Base-by-base conservation (phyloP, 257 asterid species). In the Anisodus tanguticus region DNA sequence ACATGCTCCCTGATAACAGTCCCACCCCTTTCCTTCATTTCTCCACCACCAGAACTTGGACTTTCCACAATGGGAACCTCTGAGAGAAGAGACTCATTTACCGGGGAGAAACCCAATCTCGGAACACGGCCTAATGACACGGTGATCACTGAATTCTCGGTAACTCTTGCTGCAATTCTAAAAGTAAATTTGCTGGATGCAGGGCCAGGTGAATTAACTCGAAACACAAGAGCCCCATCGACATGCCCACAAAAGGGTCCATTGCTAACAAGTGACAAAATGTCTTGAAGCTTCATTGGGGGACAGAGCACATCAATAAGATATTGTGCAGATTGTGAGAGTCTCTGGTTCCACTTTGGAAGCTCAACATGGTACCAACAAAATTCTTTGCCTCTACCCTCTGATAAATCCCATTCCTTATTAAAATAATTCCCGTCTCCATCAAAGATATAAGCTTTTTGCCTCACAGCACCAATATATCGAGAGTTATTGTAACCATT, bases 321-420 rank as follows among this genome's bases (percentile, higher is more conserved):
- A 81, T 90, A 89, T 45, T 93, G 95, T 2, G 99, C 99, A 9
- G 94, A 92, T 57, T 95, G 98, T 0, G 97, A 90, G 0, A 93
- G 93, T 59, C 89, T 93, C 72, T 93, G 97, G 80, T 95, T 92
- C 68, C 94, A 97, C 86, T 94, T 97, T 0, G 98, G 98, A 57
- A 97, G 97, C 91, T 97, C 98, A 0, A 93, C 99, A 63, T 97
- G 99, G 59, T 93, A 97, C 99, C 99, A 97, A 90, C 99, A 95
- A 82, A 97, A 97, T 63, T 97, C 98, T 85, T 93, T 93, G 35
- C 96, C 99, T 72, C 84, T 83, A 64, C 98, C 99, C 69, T 88
- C 93, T 22, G 54, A 69, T 62, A 97, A 93, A 84, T 95, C 98
- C 99, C 99, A 97, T 85, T 97, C 99, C 87, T 97, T 97, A 47